A percentile compares a stretch with the other conserved stretches of the same genome.
Conservation (phyloP, 2,329 filamentous ascomycete species). For the Lachnellula cervina region DNA sequence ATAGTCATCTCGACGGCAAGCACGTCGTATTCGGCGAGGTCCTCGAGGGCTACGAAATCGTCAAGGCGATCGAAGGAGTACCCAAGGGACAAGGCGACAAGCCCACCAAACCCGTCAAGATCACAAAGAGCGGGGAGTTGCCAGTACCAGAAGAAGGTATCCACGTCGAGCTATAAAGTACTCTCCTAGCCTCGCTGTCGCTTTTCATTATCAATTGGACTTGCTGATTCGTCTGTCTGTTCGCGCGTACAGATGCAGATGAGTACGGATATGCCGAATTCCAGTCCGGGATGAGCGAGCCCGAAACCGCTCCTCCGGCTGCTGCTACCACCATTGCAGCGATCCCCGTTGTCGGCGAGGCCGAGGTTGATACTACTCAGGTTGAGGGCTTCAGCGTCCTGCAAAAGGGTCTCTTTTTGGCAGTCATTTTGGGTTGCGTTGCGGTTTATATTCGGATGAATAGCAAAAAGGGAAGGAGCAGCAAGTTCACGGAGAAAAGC, state of each 20-base stretch:
- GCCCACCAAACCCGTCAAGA: constrained; percentile 66
- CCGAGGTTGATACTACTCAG: constrained; percentile 20
- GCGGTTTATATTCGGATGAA: constrained; percentile 42
- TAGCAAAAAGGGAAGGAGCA: constrained; percentile 28
- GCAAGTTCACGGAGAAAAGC: constrained; percentile 25
- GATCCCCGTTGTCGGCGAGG: constrained; percentile 16
- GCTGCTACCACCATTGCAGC: constrained; percentile 12
- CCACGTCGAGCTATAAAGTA: constrained; percentile 75
- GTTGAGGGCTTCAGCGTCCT: constrained; percentile 38
- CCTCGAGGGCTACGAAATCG: constrained; percentile 76
- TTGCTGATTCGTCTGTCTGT: constrained; percentile 29
- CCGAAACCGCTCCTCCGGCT: constrained; percentile 9
- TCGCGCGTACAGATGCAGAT: constrained; percentile 25
- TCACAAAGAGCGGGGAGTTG: constrained; percentile 78
- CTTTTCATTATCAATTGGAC: constrained; percentile 16
- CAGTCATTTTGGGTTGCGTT: constrained; percentile 43
- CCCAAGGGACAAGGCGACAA: constrained; percentile 63
- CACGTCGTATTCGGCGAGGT: constrained; percentile 90
- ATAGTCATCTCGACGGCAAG: constrained; percentile 73
- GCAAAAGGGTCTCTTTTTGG: constrained; percentile 48
- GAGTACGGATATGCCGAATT: constrained; percentile 31
- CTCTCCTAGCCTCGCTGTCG: constrained; percentile 16
- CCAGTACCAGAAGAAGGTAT: constrained; percentile 87
- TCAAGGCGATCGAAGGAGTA: constrained; percentile 72
- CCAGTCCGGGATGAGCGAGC: constrained; percentile 26